phyloP scores from a whole-genome alignment of 768 basidiomycete species.

The Leccinum variicolor region DNA sequence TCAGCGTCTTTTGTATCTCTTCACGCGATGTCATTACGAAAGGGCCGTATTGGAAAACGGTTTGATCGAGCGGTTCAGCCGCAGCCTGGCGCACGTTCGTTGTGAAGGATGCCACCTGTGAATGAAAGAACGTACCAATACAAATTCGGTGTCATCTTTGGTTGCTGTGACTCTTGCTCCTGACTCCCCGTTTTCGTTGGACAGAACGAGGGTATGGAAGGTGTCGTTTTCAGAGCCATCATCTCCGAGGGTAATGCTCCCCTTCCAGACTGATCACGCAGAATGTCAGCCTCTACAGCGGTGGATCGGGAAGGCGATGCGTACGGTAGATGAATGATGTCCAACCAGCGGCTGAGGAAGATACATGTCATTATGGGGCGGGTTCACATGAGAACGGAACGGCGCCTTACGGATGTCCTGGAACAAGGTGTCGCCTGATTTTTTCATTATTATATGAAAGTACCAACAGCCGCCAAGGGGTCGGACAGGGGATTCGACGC shows the following conservation, averaged over 20 bases:
- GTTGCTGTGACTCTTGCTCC: constrained; percentile 65
- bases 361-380: not conserved
- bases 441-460: constrained; percentile 72
- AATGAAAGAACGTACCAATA: constrained; percentile 50
- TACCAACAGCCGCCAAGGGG: constrained; percentile 95
- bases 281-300: not conserved
- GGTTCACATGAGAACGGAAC: not conserved
- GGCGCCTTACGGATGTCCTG: constrained; percentile 71
- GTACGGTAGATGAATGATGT: constrained; percentile 83
- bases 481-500: constrained; percentile 81
- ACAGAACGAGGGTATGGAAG: constrained; percentile 85
- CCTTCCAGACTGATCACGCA: constrained; percentile 36
- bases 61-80: constrained; percentile 86
- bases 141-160: constrained; percentile 65
- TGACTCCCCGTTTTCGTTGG: constrained; percentile 51
- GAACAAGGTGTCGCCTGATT: constrained; percentile 60
- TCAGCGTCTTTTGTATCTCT: constrained; percentile 78
- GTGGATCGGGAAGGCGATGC: constrained; percentile 20
- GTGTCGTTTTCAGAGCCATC: constrained; percentile 44
- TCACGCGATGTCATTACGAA: constrained; percentile 82
- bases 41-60: constrained; percentile 83
- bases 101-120: not conserved
- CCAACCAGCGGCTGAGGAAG: constrained; percentile 69
- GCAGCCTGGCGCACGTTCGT: constrained; percentile 49
- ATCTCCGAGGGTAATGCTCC: constrained; percentile 59